These are phyloP conservation scores for Coccomyxa subellipsoidea DNA, from an alignment of 163 green algal species.

Conservation along the genomic window DNA sequence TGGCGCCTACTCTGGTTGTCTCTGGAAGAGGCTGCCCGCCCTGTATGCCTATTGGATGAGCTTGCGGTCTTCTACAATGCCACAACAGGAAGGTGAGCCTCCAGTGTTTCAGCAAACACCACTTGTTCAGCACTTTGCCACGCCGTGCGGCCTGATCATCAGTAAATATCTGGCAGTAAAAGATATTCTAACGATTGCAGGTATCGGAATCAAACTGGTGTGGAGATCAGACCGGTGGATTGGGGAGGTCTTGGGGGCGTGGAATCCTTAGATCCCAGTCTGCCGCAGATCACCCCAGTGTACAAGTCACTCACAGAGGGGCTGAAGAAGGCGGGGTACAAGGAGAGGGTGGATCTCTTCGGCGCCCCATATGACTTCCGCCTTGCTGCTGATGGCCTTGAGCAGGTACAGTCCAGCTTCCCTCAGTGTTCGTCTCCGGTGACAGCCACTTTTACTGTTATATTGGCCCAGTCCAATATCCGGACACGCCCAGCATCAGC, in stretches of 20 bases:
- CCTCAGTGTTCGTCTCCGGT: neutral
- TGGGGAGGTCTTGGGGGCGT: constrained; percentile 37
- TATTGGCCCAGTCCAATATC: no score
- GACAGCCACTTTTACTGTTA: no score
- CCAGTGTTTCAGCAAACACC: neutral
- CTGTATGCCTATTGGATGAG: constrained; percentile 31
- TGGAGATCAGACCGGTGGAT: constrained; percentile 38
- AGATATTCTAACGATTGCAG: constrained; percentile 3
- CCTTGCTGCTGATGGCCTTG: constrained; percentile 37
- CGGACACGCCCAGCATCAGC: no score
- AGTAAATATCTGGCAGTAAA: neutral
- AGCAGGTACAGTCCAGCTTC: no score
- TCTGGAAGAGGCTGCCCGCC: constrained; percentile 2
- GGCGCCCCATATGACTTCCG: constrained; percentile 46
- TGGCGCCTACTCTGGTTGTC: constrained; percentile 32
- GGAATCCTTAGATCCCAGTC: constrained; percentile 30
- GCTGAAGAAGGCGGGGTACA: constrained; percentile 30
- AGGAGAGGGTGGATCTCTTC: constrained; percentile 31
- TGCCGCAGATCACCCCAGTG: constrained; percentile 13
- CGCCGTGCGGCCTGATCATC: neutral
- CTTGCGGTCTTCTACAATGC: constrained; percentile 25
- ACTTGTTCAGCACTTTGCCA: neutral
- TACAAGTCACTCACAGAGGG: constrained; percentile 34
- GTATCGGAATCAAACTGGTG: constrained; percentile 34
- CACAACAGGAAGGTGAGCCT: constrained; percentile 1